Conservation (phyloP, 306 rosid genomes). For the Glycine soja region DNA sequence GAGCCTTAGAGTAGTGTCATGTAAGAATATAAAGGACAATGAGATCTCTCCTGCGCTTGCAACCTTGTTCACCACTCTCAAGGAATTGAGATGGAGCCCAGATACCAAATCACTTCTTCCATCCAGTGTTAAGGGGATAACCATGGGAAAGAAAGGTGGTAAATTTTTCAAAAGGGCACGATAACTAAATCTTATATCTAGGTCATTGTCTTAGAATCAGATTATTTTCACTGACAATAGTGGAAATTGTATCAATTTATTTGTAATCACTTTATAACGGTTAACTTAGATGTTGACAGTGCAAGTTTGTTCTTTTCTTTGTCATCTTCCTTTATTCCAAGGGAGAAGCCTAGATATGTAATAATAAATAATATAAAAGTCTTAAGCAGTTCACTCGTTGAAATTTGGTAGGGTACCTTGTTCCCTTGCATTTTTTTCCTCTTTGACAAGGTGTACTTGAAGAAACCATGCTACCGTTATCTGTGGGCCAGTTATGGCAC, state of each 20-base stretch:
- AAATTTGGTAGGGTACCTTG: constrained; percentile 41
- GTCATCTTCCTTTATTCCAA: background rate
- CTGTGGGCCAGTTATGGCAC: constrained; percentile 39
- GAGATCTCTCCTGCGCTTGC: constrained; percentile 79
- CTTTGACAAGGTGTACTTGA: background rate
- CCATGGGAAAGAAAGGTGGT: constrained; percentile 88
- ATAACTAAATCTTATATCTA: constrained; percentile 35
- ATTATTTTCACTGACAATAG: constrained; percentile 45
- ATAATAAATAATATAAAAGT: constrained; percentile 41
- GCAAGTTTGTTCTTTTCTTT: constrained; percentile 46
- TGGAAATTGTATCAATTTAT: constrained; percentile 48
- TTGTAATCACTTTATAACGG: constrained; percentile 45
- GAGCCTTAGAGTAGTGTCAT: constrained; percentile 79
- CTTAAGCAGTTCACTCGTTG: constrained; percentile 41
- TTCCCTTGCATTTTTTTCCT: constrained; percentile 4
- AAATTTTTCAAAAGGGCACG: constrained; percentile 79
- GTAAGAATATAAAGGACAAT: constrained; percentile 79
- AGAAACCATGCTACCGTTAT: constrained; percentile 40
- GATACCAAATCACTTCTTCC: constrained; percentile 79
- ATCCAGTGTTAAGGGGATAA: constrained; percentile 52
- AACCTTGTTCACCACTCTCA: constrained; percentile 69
- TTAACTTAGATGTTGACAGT: constrained; percentile 49
- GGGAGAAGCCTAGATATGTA: constrained; percentile 18
- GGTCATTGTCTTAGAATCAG: background rate
- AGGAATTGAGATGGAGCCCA: constrained; percentile 91